These are phyloP conservation scores for Candida bentonensis DNA, from an alignment of 805 yeast genomes.

Conservation along the genomic window DNA sequence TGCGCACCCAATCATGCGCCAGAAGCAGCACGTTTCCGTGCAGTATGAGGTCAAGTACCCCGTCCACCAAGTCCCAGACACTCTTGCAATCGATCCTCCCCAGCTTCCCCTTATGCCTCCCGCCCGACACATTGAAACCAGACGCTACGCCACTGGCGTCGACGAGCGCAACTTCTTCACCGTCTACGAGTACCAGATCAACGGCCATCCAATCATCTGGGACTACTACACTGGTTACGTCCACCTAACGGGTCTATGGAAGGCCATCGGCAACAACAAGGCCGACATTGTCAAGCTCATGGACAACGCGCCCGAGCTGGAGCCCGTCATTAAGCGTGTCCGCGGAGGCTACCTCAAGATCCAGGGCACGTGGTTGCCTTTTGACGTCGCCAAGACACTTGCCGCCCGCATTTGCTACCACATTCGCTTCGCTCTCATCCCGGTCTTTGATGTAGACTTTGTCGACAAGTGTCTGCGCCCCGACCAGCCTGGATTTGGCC, in stretches of 20 bases:
- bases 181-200: slow-evolving; percentile 57
- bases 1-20: neutral
- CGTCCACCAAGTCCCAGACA: neutral
- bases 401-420: slow-evolving; percentile 67
- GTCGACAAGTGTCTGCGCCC: slow-evolving; percentile 48
- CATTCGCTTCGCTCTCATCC: slow-evolving; percentile 61
- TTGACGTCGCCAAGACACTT: slow-evolving; percentile 45
- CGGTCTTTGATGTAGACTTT: slow-evolving; percentile 64
- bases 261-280: slow-evolving; percentile 51
- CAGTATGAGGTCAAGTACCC: slow-evolving; percentile 1
- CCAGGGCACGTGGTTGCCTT: slow-evolving; percentile 91
- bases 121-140: slow-evolving; percentile 5
- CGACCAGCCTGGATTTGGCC: slow-evolving; percentile 49
- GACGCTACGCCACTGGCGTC: slow-evolving; percentile 52
- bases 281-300: slow-evolving; percentile 65
- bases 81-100: neutral
- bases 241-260: slow-evolving; percentile 82
- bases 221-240: slow-evolving; percentile 75
- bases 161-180: slow-evolving; percentile 57
- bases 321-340: slow-evolving; percentile 51
- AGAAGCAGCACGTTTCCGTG: neutral
- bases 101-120: neutral
- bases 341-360: slow-evolving; percentile 86
- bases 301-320: slow-evolving; percentile 49
- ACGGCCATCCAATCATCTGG: slow-evolving; percentile 72